A percentile compares a stretch with the other conserved stretches of the same genome.
These are phyloP conservation scores for Pichia rugopelliculosa DNA, from an alignment of 805 yeast genomes.

Conservation along the genomic window DNA sequence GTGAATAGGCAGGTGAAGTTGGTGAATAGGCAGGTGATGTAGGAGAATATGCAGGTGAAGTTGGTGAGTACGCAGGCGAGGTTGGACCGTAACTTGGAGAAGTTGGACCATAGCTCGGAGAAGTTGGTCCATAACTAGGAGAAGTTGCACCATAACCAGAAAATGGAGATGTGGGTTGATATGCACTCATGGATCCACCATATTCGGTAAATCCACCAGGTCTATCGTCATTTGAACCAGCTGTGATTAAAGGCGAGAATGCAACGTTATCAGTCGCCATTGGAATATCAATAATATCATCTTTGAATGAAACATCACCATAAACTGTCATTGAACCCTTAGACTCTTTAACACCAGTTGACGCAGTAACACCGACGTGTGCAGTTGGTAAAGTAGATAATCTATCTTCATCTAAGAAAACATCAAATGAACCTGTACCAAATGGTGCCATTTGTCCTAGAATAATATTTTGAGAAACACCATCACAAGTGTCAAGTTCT, in stretches of 20 bases:
- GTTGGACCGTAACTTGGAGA: slow-evolving; percentile 54
- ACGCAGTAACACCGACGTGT: slow-evolving; percentile 29
- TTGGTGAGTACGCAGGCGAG: slow-evolving; percentile 53
- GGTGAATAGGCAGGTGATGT: slow-evolving; percentile 58
- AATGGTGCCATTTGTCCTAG: slow-evolving; percentile 98
- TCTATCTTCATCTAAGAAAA: slow-evolving; percentile 86
- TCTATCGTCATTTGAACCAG: slow-evolving; percentile 70
- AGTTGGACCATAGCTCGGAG: slow-evolving; percentile 44
- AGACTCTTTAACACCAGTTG: slow-evolving; percentile 36
- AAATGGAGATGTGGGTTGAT: slow-evolving; percentile 50
- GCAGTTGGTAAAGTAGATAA: slow-evolving; percentile 58
- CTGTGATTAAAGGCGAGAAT: slow-evolving; percentile 87
- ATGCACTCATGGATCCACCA: slow-evolving; percentile 48
- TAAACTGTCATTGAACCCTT: slow-evolving; percentile 93
- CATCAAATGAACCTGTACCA: slow-evolving; percentile 97
- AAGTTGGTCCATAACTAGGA: slow-evolving; percentile 39
- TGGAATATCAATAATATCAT: slow-evolving; percentile 43
- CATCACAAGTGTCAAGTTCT: slow-evolving; percentile 95
- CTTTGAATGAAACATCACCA: slow-evolving; percentile 60
- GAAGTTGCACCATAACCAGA: slow-evolving; percentile 42
- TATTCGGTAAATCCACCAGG: slow-evolving; percentile 85
- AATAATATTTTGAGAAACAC: slow-evolving; percentile 96
- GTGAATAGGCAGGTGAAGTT: slow-evolving; percentile 66
- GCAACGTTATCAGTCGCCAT: slow-evolving; percentile 54
- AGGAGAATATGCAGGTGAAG: slow-evolving; percentile 68